Base-by-base conservation (phyloP, 495 filamentous ascomycete species). In the Penicillium crystallinum region DNA sequence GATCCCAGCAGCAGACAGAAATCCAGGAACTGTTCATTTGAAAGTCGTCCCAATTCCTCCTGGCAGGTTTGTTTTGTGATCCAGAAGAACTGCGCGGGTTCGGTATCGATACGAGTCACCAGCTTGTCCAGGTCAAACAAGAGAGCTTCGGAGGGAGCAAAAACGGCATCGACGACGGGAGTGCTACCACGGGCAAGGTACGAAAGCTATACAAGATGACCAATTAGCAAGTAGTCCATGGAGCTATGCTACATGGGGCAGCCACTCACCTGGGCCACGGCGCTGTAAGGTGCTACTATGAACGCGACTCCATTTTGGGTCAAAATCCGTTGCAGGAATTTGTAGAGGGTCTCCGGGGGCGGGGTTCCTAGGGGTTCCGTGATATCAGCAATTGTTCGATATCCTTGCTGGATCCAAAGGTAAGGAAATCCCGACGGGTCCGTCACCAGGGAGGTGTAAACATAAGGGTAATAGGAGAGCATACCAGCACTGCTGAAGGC, bases 221-320 rank as follows among this genome's bases (percentile, higher is more conserved):
- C 51, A 33, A 46, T 54, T 22, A 60, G 42, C 25, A 23, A 4
- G 15, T 30, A n/a, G 62, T 52, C 41, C 3, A 37, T 19, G 22
- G n/a, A n/a, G 19, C 14, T 27, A 14, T 14, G 33, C 48, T 19
- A 41, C 49, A 15, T 36, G 4, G n/a, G 31, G 29, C 3, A 17
- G 2, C 48, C 18, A 42, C 55, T 55, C 71, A 95, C 90, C 81
- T 97, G 92, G 43, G 90, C 88, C 54, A 87, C 85, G 38, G 92
- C 89, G 61, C 85, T 88, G 69, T 91, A 97, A 3, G 93, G 95
- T 12, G 95, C 87, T 44, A 96, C 88, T 44, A 89, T 80, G 65
- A 91, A 96, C 33, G 88, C 78, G 36, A 96, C 73, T 4, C 77
- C 77, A 50, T 84, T 77, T 48, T 87, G 77, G 49, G 76, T 70